Conservation (phyloP, 2,329 filamentous ascomycete species). For the Colletotrichum tabaci region DNA sequence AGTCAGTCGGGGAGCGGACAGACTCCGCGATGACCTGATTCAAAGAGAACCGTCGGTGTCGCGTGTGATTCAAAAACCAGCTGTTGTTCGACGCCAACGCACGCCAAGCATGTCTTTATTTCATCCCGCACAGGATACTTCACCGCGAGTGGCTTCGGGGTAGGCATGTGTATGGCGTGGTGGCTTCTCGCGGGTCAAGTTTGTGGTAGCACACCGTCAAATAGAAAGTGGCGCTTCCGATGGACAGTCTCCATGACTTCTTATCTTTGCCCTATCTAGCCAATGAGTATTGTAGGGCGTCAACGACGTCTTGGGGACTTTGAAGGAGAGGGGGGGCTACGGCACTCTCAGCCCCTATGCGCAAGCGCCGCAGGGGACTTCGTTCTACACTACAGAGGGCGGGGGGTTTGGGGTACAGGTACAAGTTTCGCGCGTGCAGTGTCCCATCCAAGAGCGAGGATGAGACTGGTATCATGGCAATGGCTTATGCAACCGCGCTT, state of each 20-base stretch:
- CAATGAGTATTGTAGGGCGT: constrained; percentile 13
- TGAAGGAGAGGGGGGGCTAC: background rate
- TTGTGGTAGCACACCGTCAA: constrained; percentile 14
- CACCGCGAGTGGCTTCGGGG: constrained; percentile 9
- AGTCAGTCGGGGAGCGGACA: constrained; percentile 7
- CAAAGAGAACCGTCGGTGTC: constrained; percentile 27
- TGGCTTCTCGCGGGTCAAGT: constrained; percentile 23
- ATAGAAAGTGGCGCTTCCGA: constrained; percentile 25
- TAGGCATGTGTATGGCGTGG: constrained; percentile 23
- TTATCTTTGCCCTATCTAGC: constrained; percentile 30
- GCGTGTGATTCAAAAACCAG: constrained; percentile 29
- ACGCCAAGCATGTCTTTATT: constrained; percentile 18
- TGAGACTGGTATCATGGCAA: constrained; percentile 21
- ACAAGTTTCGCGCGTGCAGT: background rate
- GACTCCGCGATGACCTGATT: constrained; percentile 7
- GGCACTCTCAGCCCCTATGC: background rate
- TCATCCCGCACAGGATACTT: background rate
- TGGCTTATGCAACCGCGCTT: constrained; percentile 34
- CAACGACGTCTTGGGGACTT: background rate
- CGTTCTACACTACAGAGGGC: background rate
- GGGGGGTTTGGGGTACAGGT: constrained; percentile 9
- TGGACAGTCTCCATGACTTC: background rate
- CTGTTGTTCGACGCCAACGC: constrained; percentile 13
- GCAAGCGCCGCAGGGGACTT: background rate
- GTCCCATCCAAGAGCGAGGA: constrained; percentile 13